Conservation (phyloP, 2,329 filamentous ascomycete genomes). For the Paraphaeosphaeria sporulosa region DNA sequence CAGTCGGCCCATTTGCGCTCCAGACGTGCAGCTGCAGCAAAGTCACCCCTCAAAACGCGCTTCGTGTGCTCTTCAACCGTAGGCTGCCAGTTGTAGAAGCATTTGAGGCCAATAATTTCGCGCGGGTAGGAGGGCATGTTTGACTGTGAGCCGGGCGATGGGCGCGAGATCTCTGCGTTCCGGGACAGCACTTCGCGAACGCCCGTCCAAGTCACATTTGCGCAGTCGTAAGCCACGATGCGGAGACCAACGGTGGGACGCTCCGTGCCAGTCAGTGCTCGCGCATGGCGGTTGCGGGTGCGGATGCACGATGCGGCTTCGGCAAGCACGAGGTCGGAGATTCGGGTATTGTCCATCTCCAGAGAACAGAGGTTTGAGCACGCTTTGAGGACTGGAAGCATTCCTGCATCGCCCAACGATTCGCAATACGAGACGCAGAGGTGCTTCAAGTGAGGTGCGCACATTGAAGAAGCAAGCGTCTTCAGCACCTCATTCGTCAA, state of each 20-base stretch:
- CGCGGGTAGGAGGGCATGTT: constrained; percentile 67
- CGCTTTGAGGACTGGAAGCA: constrained; percentile 81
- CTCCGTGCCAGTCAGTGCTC: constrained; percentile 38
- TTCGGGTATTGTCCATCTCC: constrained; percentile 91
- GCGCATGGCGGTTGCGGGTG: constrained; percentile 63
- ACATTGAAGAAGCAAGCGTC: constrained; percentile 78
- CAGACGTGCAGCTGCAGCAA: constrained; percentile 75
- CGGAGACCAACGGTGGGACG: constrained; percentile 66
- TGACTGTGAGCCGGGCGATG: constrained; percentile 40
- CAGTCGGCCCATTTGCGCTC: constrained; percentile 93
- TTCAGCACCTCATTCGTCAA: constrained; percentile 79
- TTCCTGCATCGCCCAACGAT: constrained; percentile 79
- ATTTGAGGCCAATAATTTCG: constrained; percentile 86
- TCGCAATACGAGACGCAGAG: constrained; percentile 92
- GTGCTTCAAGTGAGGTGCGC: constrained; percentile 74
- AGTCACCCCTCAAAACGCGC: constrained; percentile 79
- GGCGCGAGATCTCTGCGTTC: constrained; percentile 76
- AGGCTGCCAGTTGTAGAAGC: constrained; percentile 94
- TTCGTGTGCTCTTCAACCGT: constrained; percentile 94
- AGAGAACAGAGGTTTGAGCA: constrained; percentile 74
- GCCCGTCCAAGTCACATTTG: constrained; percentile 90
- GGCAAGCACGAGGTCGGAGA: constrained; percentile 83
- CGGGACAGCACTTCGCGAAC: constrained; percentile 84
- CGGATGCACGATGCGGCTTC: constrained; percentile 86
- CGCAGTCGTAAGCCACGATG: constrained; percentile 89